These are phyloP conservation scores for Arthrobotrys entomopaga DNA, from an alignment of 2,329 filamentous ascomycete species.

Conservation along the genomic window DNA sequence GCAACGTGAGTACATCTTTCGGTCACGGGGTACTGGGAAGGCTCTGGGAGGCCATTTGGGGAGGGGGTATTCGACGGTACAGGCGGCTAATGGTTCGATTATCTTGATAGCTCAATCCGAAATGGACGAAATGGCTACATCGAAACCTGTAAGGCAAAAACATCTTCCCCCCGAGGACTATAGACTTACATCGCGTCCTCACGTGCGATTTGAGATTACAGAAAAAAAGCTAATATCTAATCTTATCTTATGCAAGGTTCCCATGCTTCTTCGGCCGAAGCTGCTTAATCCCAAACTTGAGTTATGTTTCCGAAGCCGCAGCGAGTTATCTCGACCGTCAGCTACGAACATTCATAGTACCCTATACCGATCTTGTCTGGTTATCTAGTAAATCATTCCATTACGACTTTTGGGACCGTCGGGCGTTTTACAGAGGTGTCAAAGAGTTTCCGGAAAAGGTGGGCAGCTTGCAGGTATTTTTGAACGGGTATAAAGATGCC, in stretches of 20 bases:
- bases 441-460: constrained; percentile 88
- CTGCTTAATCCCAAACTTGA: constrained; percentile 95
- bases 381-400: constrained; percentile 97
- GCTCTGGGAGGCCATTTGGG: background rate
- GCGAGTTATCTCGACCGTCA: constrained; percentile 94
- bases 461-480: constrained; percentile 95
- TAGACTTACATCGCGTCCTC: background rate
- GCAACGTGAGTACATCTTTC: constrained; percentile 64
- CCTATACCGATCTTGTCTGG: constrained; percentile 94
- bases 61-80: background rate
- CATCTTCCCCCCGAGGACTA: no score
- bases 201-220: background rate
- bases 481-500: constrained; percentile 96
- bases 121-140: constrained; percentile 99
- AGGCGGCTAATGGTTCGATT: constrained; percentile 5
- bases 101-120: constrained; percentile 73
- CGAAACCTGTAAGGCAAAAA: constrained; percentile 72
- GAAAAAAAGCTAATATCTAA: no score
- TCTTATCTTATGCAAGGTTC: constrained; percentile 66
- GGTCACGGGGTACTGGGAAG: background rate
- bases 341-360: constrained; percentile 88
- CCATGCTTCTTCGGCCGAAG: constrained; percentile 96
- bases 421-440: constrained; percentile 86
- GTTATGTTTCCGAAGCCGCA: constrained; percentile 96
- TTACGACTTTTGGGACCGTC: constrained; percentile 96